Conservation (phyloP, 2,329 filamentous ascomycete species). For the Diplodia sapinea region DNA sequence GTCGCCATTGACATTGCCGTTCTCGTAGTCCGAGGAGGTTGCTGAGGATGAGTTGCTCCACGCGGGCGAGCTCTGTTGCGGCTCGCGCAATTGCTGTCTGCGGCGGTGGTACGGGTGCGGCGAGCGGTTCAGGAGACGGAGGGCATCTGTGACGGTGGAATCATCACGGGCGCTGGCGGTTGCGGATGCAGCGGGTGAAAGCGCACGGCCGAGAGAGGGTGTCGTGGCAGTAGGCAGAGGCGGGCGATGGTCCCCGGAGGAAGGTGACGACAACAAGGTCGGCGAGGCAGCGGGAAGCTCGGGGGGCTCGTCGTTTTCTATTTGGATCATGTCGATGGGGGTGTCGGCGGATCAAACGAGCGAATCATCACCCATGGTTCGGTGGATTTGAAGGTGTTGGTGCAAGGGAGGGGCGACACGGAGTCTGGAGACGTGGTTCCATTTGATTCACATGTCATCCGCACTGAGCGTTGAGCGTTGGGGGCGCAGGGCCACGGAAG, state of each 20-base stretch:
- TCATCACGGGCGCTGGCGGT: not conserved
- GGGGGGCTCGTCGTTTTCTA: constrained; percentile 25
- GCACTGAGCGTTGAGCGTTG: constrained; percentile 26
- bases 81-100: constrained; percentile 4
- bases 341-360: constrained; percentile 15
- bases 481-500: constrained; percentile 19
- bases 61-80: not conserved
- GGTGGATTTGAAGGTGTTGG: not conserved
- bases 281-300: constrained; percentile 7
- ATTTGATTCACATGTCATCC: constrained; percentile 29
- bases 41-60: constrained; percentile 15
- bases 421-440: constrained; percentile 29
- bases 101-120: constrained; percentile 48
- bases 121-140: constrained; percentile 47
- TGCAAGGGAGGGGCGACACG: constrained; percentile 14
- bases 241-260: constrained; percentile 3
- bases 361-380: constrained; percentile 25
- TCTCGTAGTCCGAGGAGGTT: constrained; percentile 15
- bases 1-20: not conserved
- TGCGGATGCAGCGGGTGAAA: not conserved
- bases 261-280: not conserved
- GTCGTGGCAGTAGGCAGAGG: not conserved
- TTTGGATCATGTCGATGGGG: constrained; percentile 6
- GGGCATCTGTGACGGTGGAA: constrained; percentile 27
- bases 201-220: not conserved